Evolutionary conservation across 2,329 filamentous ascomycete genomes (phyloP), one percentile per base, ranked within the genome.

Genomic region (Paraconiothyrium brasiliense): DNA sequence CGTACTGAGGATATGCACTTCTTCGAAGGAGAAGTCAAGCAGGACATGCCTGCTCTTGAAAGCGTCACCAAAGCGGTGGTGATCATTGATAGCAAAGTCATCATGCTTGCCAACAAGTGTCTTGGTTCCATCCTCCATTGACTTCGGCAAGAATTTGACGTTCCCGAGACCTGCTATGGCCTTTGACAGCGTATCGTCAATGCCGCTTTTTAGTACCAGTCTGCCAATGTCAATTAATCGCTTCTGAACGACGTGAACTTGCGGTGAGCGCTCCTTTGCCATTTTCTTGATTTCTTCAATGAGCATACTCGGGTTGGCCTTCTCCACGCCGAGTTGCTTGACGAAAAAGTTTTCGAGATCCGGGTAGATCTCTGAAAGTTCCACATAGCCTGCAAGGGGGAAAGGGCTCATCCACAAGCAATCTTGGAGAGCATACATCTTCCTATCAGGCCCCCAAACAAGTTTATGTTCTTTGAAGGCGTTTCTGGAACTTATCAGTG

Each of bases 321-420:
- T 68, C 48, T 67, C 64, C 14, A 71, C 56, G 9, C 57, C 46
- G 3, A 71, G 47, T 3, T 41, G 41, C 13, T 60, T 43, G 20
- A 56, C 47, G 48, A 65, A 65, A 43, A 65, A 65, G 10, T 37
- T 14, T 14, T 60, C 47, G 4, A 62, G 54, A 20, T 55, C 35
- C 4, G 60, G 62, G 43, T 69, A 69, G 2, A 64, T 32, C 0
- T 9, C 22, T 11, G 57, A 57, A 11, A 70, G 57, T 27, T 67
- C 62, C 16, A 62, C 54, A 27, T 61, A 67, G 4, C 54, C 62
- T 10, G 47, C 20, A 8, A 70, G 59, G 4, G 54, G 20, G 20
- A 66, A 68, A 3, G 63, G 60, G 22, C 58, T 66, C 2, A 48
- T 55, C 68, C 66, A 70, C 5, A 70, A n/a, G 34, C 66, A 70